Evolutionary conservation across 345 rosid genomes (phyloP).

Genomic region (Clausena lansium): DNA sequence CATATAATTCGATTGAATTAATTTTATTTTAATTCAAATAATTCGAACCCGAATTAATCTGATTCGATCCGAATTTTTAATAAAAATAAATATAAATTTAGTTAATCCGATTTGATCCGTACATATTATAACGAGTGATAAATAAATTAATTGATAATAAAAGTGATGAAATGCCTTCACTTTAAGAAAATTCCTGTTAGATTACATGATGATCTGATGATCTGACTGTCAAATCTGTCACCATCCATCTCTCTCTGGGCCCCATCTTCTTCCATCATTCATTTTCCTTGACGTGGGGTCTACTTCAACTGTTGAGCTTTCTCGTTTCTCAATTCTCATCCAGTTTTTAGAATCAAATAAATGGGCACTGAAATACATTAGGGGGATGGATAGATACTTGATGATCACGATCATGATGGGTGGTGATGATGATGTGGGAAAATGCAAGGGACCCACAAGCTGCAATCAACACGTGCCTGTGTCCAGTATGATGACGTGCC

Average conservation of each 20-base stretch:
- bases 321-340: background rate
- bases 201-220: background rate
- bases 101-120: no score
- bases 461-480: slow-evolving; percentile 55
- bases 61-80: no score
- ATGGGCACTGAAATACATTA: slow-evolving; percentile 28
- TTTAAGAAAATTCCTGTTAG: background rate
- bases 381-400: background rate
- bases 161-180: no score
- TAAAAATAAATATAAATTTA: no score
- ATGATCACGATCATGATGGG: slow-evolving; percentile 7
- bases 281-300: slow-evolving; percentile 2
- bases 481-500: slow-evolving; percentile 47
- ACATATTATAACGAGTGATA: no score
- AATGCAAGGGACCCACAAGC: slow-evolving; percentile 23
- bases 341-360: background rate
- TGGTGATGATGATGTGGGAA: slow-evolving; percentile 11
- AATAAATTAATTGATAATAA: background rate
- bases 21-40: no score
- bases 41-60: no score
- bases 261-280: slow-evolving; percentile 5
- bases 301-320: background rate
- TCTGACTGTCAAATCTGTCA: slow-evolving; percentile 14
- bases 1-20: no score
- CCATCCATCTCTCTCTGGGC: background rate